Evolutionary conservation across 805 yeast genomes (phyloP).

Genomic region (Candida maris): DNA sequence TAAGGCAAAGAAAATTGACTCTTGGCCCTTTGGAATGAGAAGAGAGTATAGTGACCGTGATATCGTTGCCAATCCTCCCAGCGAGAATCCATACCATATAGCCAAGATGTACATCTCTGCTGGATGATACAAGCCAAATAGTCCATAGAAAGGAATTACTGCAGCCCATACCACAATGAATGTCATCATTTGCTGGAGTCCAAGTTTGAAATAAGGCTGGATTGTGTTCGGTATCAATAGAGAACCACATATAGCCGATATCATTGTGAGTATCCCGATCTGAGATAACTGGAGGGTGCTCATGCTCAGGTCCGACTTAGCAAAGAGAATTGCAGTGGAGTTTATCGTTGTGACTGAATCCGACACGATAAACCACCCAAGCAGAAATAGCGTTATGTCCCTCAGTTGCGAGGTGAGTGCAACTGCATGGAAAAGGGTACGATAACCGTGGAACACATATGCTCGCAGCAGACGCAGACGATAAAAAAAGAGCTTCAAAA

Average conservation of each 20-base stretch:
- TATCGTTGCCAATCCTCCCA: constrained; percentile 70
- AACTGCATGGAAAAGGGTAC: constrained; percentile 50
- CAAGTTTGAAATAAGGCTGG: constrained; percentile 34
- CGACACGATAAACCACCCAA: constrained; percentile 74
- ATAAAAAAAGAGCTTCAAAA: constrained; percentile 10
- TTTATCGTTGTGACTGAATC: constrained; percentile 77
- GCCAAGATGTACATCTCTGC: constrained; percentile 68
- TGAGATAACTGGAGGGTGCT: constrained; percentile 59
- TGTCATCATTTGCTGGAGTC: constrained; percentile 48
- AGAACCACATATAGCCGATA: constrained; percentile 68
- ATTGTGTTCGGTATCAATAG: constrained; percentile 47
- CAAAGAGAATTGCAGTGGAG: constrained; percentile 74
- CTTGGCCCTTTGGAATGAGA: constrained; percentile 71
- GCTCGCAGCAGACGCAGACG: constrained; percentile 16
- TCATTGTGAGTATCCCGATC: constrained; percentile 62
- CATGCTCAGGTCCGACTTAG: constrained; percentile 69
- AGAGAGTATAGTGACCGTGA: constrained; percentile 65
- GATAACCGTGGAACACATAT: constrained; percentile 60
- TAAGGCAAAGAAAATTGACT: constrained; percentile 70
- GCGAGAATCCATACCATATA: constrained; percentile 68
- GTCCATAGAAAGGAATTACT: constrained; percentile 67
- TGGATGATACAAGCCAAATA: constrained; percentile 57
- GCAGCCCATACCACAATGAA: constrained; percentile 57
- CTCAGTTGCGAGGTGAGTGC: constrained; percentile 54
- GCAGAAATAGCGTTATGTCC: constrained; percentile 62